phyloP scores from a whole-genome alignment of 2,329 filamentous ascomycete species.

The Tolypocladium amazonense region DNA sequence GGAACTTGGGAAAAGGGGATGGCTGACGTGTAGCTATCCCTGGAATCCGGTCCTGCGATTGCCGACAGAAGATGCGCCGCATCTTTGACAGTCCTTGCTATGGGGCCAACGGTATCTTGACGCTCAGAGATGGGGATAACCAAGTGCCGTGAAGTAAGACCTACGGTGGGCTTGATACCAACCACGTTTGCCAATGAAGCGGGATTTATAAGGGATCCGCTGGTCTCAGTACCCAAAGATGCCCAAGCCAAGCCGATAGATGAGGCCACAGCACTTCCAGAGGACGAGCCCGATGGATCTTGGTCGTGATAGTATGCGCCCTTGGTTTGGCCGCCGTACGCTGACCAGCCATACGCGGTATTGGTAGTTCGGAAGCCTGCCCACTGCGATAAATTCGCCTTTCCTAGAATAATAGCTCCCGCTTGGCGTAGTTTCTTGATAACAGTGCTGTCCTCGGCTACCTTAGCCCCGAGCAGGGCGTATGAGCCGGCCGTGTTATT shows the following conservation, averaged over 20 bases:
- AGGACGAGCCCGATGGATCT: conserved; percentile 51
- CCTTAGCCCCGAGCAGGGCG: conserved; percentile 47
- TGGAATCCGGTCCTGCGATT: conserved; percentile 48
- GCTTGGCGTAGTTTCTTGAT: conserved; percentile 48
- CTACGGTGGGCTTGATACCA: conserved; percentile 58
- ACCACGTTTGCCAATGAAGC: conserved; percentile 45
- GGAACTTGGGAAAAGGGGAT: neutral
- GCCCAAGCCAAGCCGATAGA: conserved; percentile 7
- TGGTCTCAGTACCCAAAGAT: conserved; percentile 30
- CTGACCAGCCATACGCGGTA: conserved; percentile 50
- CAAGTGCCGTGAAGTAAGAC: conserved; percentile 48
- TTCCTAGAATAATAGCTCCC: conserved; percentile 55
- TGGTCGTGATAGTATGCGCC: conserved; percentile 51
- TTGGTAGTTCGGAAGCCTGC: conserved; percentile 46
- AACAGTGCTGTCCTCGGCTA: conserved; percentile 44
- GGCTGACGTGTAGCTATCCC: conserved; percentile 48
- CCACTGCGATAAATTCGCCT: conserved; percentile 56
- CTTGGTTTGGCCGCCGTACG: conserved; percentile 50
- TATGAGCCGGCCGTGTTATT: conserved; percentile 54
- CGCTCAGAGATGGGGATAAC: conserved; percentile 56
- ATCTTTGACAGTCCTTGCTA: conserved; percentile 55
- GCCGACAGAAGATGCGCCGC: conserved; percentile 51
- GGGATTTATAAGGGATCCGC: conserved; percentile 51
- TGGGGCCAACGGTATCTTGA: conserved; percentile 56
- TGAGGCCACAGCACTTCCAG: conserved; percentile 49